Base-by-base conservation (phyloP, 228 moss, liverwort and hornwort species). In the Sphagnum fallax region DNA sequence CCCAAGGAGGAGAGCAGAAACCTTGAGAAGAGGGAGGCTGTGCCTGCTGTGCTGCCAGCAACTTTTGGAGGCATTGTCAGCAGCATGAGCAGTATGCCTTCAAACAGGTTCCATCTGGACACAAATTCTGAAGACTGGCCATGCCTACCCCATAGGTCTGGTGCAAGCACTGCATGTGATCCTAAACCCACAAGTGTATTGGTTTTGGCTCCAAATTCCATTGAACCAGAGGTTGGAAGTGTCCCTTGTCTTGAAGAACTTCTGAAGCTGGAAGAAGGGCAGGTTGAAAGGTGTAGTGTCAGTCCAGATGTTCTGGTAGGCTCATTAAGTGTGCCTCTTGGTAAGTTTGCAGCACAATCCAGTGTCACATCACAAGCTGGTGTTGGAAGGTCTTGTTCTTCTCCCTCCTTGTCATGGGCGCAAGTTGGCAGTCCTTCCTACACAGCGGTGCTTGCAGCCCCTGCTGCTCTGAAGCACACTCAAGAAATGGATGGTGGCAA, bases 241-340 rank as follows among this genome's bases (percentile, higher is more conserved):
- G 6, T 9, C 16, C 6, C 8, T 15, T 47, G 59, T 5, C 50
- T 0, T 64, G 6, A 8, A 6, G 32, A 80, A 74, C 78, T 82
- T 48, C 67, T 48, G 1, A 80, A 70, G 11, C 4, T 58, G 59
- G 76, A 72, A 62, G 70, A 62, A 71, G 66, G 4, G 0, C 52
- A 62, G 67, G 60, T 6, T 12, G 64, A 47, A 68, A 75, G 69
- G 48, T 0, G 16, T 58, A 49, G 16, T 6, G n/a, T 63, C 65
- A 51, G 53, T 67, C 59, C 15, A 69, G 90, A 84, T 13, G 83
- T 96, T 66, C 72, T 89, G 50, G 86, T 96, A 60, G 96, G 96
- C 57, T 93, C 89, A 14, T 52, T 93, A 32, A 74, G 81, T 75
- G 79, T 96, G 60, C 82, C 89, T 18, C 77, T 96, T 52, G 70